Base-by-base conservation (phyloP, 148 eudicot genomes). In the Heliosperma pusillum region DNA sequence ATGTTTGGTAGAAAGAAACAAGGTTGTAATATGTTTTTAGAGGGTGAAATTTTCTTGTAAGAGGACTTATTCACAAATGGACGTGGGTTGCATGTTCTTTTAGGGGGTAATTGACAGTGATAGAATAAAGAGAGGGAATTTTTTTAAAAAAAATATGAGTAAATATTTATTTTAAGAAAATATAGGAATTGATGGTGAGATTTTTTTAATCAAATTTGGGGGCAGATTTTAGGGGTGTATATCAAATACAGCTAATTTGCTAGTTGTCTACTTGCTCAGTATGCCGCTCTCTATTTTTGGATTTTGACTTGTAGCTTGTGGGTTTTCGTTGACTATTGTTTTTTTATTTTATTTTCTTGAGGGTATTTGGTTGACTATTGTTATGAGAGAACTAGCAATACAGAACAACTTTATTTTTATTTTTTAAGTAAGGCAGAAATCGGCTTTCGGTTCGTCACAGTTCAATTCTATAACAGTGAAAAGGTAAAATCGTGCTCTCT, bases 21-120 rank as follows among this genome's bases (percentile, higher is more conserved):
- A 53, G 33, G 76, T 21, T 50, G 13, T 42, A 56, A 33, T 21
- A 12, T 62, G 30, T 56, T 78, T 55, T n/a, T 24, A 22, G 73
- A 53, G 76, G 66, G 15, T 27, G 21, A 53, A 21, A 16, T 29
- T 4, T 3, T 61, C 20, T 50, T 36, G 64, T 11, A 50, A 65
- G 45, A 27, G 7, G 80, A 61, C 70, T 60, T 69, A 17, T 68
- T 73, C 75, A 29, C 22, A 73, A 33, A 33, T 67, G 83, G 58
- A 73, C 80, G 75, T 81, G 80, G 83, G 80, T 21, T 81, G 83
- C 83, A 81, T 81, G 83, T 44, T 47, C 22, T 44, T 71, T 27
- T 65, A 12, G 11, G 40, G 2, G 9, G 66, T 65, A 19, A 76
- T 52, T 33, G 60, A 66, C 3, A 65, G 24, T 30, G 42, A 73